phyloP scores from a whole-genome alignment of 2,329 filamentous ascomycete species.

The Tothia fuscella region DNA sequence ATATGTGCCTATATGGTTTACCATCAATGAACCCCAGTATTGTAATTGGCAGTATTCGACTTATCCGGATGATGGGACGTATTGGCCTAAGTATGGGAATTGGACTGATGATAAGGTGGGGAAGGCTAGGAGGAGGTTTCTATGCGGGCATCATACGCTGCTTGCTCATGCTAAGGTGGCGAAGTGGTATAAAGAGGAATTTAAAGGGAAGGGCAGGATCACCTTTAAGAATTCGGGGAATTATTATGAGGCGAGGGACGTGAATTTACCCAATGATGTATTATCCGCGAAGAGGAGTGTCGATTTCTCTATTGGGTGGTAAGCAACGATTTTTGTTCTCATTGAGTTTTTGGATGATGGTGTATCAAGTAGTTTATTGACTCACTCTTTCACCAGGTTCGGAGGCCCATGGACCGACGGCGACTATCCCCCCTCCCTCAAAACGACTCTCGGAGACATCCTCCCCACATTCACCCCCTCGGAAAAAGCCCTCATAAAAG shows the following conservation, averaged over 20 bases:
- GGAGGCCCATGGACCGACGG: slow-evolving; percentile 35
- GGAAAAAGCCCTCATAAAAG: slow-evolving; percentile 31
- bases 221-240: slow-evolving; percentile 33
- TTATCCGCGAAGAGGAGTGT: slow-evolving; percentile 27
- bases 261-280: slow-evolving; percentile 26
- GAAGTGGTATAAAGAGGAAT: slow-evolving; percentile 35
- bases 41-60: slow-evolving; percentile 37
- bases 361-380: slow-evolving; percentile 80
- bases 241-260: slow-evolving; percentile 22
- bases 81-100: slow-evolving; percentile 72
- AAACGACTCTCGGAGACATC: slow-evolving; percentile 28
- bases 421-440: slow-evolving; percentile 29
- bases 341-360: slow-evolving; percentile 60
- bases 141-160: slow-evolving; percentile 33
- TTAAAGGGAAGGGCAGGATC: slow-evolving; percentile 29
- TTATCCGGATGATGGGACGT: slow-evolving; percentile 49
- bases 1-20: slow-evolving; percentile 30
- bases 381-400: slow-evolving; percentile 51
- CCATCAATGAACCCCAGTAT: slow-evolving; percentile 33
- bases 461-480: slow-evolving; percentile 26
- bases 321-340: too few species aligned
- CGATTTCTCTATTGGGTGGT: slow-evolving; percentile 44
- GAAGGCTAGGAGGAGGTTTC: slow-evolving; percentile 29
- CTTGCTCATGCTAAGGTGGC: slow-evolving; percentile 32
- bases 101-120: slow-evolving; percentile 39